phyloP scores from a whole-genome alignment of 78 protist species.

The Dictyostelium firmibasis region DNA sequence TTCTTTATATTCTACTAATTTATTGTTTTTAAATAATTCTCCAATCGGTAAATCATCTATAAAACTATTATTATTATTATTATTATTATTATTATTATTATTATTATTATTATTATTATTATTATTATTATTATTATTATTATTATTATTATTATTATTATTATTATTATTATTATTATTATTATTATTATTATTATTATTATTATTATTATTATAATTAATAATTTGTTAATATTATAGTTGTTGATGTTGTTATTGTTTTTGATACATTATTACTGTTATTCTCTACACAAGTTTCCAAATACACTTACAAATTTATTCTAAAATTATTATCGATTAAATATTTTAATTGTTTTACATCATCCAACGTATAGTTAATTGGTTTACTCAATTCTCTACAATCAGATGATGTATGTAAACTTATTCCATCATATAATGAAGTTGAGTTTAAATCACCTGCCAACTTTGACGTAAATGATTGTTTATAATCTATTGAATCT shows the following conservation, averaged over 20 bases:
- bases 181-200: too few relatives aligned
- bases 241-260: too few relatives aligned
- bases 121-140: too few relatives aligned
- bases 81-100: too few relatives aligned
- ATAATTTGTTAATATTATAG: too few relatives aligned
- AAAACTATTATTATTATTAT: not conserved
- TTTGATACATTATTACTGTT: too few relatives aligned
- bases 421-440: not conserved
- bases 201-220: too few relatives aligned
- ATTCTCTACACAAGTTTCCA: too few relatives aligned
- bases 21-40: not conserved
- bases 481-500: not conserved
- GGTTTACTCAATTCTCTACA: not conserved
- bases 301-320: constrained; percentile 53
- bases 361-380: not conserved
- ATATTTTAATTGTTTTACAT: constrained; percentile 5
- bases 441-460: constrained; percentile 36
- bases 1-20: not conserved
- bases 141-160: too few relatives aligned
- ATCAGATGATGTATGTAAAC: not conserved
- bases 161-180: too few relatives aligned
- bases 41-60: constrained; percentile 65
- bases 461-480: constrained; percentile 24
- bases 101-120: not conserved
- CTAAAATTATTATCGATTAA: constrained; percentile 37